Evolutionary conservation across 2,329 filamentous ascomycete genomes (phyloP), one percentile per base, ranked within the genome.

Genomic region (Ambrosiella beaveri): DNA sequence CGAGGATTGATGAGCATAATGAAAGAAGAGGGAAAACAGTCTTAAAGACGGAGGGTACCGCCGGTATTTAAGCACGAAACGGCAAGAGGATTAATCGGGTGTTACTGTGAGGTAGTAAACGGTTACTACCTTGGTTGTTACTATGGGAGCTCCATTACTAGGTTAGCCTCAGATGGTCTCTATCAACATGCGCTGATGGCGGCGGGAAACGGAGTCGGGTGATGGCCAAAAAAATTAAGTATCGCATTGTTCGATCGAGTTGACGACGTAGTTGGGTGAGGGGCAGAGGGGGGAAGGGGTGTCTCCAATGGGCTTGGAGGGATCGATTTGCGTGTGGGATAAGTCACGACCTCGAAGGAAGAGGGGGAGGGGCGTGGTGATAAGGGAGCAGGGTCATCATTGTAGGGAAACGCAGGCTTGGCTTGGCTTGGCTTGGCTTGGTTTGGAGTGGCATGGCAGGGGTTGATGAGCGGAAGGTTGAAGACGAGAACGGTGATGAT

Each of bases 31-130:
- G 27, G 40, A 41, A 45, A 52, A 50, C 7, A 15, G 17, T 12
- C 13, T 17, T 15, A 54, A 8, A 60, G 12, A 57, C 51, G 55
- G 56, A 40, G 59, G 59, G 39, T 15, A 44, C 35, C 17, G 59
- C 35, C 50, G 44, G 56, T 60, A 60, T 60, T 60, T 60, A 60
- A 57, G 39, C 38, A 53, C 47, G 47, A 51, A 51, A 51, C 47
- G 47, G 47, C 47, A 8, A 19, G 44, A 27, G 17, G n/a, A 38
- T 19, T 12, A 19, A n/a, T 7, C 15, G 37, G n/a, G 36, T 35
- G 36, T 54, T 19, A n/a, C 9, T 41, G 19, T 47, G 44, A 15
- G n/a, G 44, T n/a, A 13, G 44, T 15, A 17, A 47, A 13, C 11
- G 44, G 44, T 47, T 15, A 54, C 36, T 54, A 39, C 37, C 38